Percentiles rank a stretch among this genome's conserved stretches.
These are phyloP conservation scores for Nelumbo lutea DNA, from an alignment of 164 flowering plant genomes.

Conservation along the genomic window DNA sequence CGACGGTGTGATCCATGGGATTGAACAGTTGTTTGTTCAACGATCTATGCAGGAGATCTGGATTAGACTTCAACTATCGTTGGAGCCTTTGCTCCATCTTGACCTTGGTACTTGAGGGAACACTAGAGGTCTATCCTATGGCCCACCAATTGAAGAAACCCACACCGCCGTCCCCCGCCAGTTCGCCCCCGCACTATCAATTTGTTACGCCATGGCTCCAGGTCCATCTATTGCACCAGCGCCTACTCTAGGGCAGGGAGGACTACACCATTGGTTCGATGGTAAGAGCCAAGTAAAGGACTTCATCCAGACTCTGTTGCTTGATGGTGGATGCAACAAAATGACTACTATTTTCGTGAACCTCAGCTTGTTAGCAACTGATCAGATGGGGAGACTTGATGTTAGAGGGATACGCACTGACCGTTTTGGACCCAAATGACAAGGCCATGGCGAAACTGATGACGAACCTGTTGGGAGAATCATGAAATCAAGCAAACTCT, in stretches of 20 bases:
- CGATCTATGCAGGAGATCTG: conserved; percentile 58
- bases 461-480: no score
- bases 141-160: conserved; percentile 62
- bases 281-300: conserved; percentile 69
- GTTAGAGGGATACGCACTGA: conserved; percentile 69
- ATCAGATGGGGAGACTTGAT: conserved; percentile 71
- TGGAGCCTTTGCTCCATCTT: conserved; percentile 53
- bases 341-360: conserved; percentile 79
- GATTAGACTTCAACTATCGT: conserved; percentile 61
- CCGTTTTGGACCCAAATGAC: conserved; percentile 76
- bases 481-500: no score
- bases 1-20: conserved; percentile 82
- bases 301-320: conserved; percentile 64
- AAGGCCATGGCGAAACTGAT: conserved; percentile 82
- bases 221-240: conserved; percentile 77
- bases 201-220: conserved; percentile 69
- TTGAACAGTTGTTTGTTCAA: conserved; percentile 54
- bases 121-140: conserved; percentile 77
- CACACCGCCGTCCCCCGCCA: conserved; percentile 40
- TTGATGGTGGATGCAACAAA: conserved; percentile 82
- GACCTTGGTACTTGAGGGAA: conserved; percentile 62
- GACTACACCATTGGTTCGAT: conserved; percentile 54
- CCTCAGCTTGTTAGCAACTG: conserved; percentile 61
- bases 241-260: conserved; percentile 77
- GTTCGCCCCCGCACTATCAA: conserved; percentile 57